Evolutionary conservation across 768 basidiomycete genomes (phyloP).

Genomic region (Rhizopogon vinicolor): DNA sequence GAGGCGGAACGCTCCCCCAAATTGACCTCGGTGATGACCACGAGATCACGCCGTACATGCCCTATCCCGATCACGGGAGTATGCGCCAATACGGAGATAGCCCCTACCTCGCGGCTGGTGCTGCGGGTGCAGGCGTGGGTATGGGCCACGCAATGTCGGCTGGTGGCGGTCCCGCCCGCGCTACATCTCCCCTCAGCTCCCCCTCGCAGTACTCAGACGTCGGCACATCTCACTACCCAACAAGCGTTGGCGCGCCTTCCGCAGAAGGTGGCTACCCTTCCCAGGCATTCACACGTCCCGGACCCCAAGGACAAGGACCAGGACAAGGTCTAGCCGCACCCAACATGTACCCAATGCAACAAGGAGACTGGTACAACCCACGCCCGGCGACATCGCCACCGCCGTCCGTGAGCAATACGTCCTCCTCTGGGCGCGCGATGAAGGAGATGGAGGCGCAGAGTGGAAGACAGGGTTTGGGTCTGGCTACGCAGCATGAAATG

Average conservation of each 20-base stretch:
- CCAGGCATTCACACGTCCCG: neutral
- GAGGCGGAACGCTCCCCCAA: conserved; percentile 22
- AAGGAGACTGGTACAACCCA: conserved; percentile 17
- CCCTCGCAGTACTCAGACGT: conserved; percentile 3
- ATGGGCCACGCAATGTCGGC: neutral
- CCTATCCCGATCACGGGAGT: neutral
- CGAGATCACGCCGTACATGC: conserved; percentile 13
- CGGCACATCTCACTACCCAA: conserved; percentile 8
- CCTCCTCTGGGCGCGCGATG: conserved; percentile 8
- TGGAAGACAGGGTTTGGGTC: conserved; percentile 6
- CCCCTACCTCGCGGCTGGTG: conserved; percentile 1
- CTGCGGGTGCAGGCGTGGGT: conserved; percentile 3
- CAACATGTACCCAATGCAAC: conserved; percentile 10
- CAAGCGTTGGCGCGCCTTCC: neutral
- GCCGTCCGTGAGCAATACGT: conserved; percentile 12
- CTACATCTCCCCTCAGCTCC: conserved; percentile 2
- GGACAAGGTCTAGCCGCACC: neutral
- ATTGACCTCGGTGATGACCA: conserved; percentile 28
- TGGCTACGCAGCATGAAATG: neutral
- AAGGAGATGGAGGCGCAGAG: conserved; percentile 22
- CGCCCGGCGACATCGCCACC: conserved; percentile 15
- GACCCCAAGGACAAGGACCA: neutral
- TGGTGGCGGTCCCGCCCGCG: neutral
- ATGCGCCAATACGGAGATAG: conserved; percentile 22
- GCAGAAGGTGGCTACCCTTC: conserved; percentile 7